Evolutionary conservation across 2,329 filamentous ascomycete species (phyloP).

Genomic region (Aspergillus hiratsukae): DNA sequence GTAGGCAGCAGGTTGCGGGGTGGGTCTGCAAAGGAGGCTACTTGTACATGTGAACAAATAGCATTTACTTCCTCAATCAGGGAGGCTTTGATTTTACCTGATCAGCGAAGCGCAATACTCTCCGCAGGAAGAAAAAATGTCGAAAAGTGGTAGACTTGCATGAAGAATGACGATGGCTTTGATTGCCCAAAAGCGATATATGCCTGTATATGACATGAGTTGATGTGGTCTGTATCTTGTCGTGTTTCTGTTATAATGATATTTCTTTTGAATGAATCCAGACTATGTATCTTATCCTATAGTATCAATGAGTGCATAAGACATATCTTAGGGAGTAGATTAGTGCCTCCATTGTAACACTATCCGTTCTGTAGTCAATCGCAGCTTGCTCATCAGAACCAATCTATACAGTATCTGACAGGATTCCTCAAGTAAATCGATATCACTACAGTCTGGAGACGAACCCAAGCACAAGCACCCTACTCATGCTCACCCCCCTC

Average conservation of each 20-base stretch:
- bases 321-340: too few relatives aligned
- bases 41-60: neutral
- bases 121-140: constrained; percentile 1
- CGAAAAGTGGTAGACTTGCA: constrained; percentile 22
- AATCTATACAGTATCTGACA: neutral
- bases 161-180: constrained; percentile 24
- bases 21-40: neutral
- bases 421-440: neutral
- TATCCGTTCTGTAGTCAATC: neutral
- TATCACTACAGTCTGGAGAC: neutral
- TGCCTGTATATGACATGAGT: constrained; percentile 28
- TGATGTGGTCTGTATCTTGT: constrained; percentile 20
- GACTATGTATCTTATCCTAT: too few relatives aligned
- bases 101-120: neutral
- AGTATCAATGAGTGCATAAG: neutral
- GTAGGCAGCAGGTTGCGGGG: neutral
- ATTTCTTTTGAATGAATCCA: constrained; percentile 6
- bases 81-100: neutral
- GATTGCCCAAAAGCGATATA: constrained; percentile 18
- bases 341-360: neutral
- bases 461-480: too few relatives aligned
- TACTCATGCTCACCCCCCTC: constrained; percentile 23
- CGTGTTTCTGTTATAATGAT: constrained; percentile 17
- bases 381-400: neutral
- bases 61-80: neutral